These are phyloP conservation scores for Moringa oleifera DNA, from an alignment of 345 rosid genomes.

Conservation along the genomic window DNA sequence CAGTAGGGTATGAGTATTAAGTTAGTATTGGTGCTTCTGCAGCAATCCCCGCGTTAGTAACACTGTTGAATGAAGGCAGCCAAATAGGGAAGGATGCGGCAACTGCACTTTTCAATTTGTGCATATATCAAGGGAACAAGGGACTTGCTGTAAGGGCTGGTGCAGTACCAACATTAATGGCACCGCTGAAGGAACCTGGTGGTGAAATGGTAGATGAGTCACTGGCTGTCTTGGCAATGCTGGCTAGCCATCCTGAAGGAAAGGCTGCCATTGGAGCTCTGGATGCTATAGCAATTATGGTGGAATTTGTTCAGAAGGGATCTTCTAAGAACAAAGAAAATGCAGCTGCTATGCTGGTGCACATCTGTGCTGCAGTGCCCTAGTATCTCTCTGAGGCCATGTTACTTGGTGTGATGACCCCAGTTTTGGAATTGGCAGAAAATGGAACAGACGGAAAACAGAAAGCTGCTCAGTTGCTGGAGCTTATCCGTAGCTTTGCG, in stretches of 20 bases:
- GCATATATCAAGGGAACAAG: conserved; percentile 45
- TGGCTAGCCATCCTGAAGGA: conserved; percentile 42
- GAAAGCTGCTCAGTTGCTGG: no score
- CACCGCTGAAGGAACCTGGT: conserved; percentile 31
- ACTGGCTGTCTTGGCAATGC: conserved; percentile 34
- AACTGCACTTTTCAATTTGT: conserved; percentile 48
- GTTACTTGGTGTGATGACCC: no score
- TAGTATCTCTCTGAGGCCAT: no score
- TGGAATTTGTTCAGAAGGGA: conserved; percentile 33
- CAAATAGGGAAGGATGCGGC: conserved; percentile 58
- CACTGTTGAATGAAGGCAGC: conserved; percentile 52
- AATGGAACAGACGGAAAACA: no score
- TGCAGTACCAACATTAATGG: conserved; percentile 32
- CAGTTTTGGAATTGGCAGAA: no score
- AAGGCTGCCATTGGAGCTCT: conserved; percentile 38
- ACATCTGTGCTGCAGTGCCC: no score
- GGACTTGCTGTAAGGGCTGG: conserved; percentile 32
- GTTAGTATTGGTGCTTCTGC: conserved; percentile 41
- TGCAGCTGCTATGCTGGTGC: conserved; percentile 36
- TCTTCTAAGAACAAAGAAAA: conserved; percentile 40
- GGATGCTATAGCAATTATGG: conserved; percentile 35
- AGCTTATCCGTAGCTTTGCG: no score
- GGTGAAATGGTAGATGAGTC: conserved; percentile 48
- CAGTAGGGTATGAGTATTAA: conserved; percentile 48
- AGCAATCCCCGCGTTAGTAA: conserved; percentile 46